Base-by-base conservation (phyloP, 257 asterid genomes). In the Linaria vulgaris region DNA sequence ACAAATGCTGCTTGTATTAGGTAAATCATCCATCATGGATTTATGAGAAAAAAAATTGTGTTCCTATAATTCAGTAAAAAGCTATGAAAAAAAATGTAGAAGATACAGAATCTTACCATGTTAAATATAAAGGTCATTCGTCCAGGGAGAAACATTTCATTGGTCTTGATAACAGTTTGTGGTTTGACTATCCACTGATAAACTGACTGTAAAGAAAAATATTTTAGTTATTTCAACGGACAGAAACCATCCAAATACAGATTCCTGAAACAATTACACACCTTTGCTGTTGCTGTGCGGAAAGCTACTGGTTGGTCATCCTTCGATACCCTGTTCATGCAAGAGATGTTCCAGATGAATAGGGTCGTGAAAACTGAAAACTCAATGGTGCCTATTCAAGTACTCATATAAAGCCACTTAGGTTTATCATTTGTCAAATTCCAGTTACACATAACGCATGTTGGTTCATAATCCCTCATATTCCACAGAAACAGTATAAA, bases 91-190 rank as follows among this genome's bases (percentile, higher is more conserved):
- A 39, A 48, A 59, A 9, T 44, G 55, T 30, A 63, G 6, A 66
- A 64, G 53, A 34, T 16, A 47, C 25, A 50, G 44, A 24, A 67
- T 43, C 76, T 70, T 72, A 94, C 99, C 97, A 87, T 87, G 86
- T 79, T 82, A 77, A 72, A 94, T 72, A 94, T 78, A 65, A 94
- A 90, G 64, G 96, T 78, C 97, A 94, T 90, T 72, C 99, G 83
- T 65, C 99, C 99, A 72, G 99, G 99, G 72, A 90, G 97, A 75
- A 94, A 94, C 96, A 94, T 82, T 76, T 94, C 99, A 72, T 94
- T 94, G 69, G 96, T 90, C 79, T 94, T 94, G 73, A 76, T 56
- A 53, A 64, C 78, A 55, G 96, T 76, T 78, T 85, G 97, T 56
- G 99, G 99, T 78, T 90, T 90, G 79, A 94, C 95, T 57, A 85